Conservation (phyloP, 192 early-diverging fungal species). For the Linnemannia zychae region DNA sequence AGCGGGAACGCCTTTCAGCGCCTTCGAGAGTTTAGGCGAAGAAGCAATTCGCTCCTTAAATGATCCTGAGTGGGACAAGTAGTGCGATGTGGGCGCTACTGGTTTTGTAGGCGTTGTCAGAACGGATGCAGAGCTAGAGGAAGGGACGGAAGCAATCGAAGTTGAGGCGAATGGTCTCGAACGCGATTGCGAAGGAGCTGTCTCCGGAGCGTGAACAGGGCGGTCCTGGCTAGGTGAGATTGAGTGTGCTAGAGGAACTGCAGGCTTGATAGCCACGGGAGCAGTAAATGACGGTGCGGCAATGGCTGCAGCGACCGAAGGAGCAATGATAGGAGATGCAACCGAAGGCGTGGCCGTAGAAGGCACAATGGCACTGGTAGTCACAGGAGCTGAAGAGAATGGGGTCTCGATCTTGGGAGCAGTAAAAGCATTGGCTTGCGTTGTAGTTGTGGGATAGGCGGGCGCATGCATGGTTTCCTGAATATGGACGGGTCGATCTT, state of each 20-base stretch:
- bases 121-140: not conserved
- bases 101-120: not conserved
- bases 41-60: slow-evolving; percentile 12
- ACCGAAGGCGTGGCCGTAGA: not conserved
- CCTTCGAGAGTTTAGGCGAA: not conserved
- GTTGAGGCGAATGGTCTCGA: not conserved
- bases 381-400: no score
- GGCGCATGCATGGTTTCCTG: slow-evolving; percentile 18
- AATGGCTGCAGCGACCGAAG: not conserved
- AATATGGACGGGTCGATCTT: slow-evolving; percentile 42
- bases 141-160: not conserved
- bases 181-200: not conserved
- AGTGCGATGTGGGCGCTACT: slow-evolving; percentile 15
- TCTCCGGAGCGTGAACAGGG: not conserved
- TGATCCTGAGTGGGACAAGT: slow-evolving; percentile 1
- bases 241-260: not conserved
- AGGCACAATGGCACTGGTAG: not conserved
- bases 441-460: not conserved
- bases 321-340: not conserved
- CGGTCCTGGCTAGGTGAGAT: no score
- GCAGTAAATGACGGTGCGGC: not conserved
- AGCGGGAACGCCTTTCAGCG: not conserved
- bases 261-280: not conserved
- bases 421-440: not conserved
- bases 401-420: not conserved